Evolutionary conservation across 2,329 filamentous ascomycete genomes (phyloP).

Genomic region (Colletotrichum spinosum): DNA sequence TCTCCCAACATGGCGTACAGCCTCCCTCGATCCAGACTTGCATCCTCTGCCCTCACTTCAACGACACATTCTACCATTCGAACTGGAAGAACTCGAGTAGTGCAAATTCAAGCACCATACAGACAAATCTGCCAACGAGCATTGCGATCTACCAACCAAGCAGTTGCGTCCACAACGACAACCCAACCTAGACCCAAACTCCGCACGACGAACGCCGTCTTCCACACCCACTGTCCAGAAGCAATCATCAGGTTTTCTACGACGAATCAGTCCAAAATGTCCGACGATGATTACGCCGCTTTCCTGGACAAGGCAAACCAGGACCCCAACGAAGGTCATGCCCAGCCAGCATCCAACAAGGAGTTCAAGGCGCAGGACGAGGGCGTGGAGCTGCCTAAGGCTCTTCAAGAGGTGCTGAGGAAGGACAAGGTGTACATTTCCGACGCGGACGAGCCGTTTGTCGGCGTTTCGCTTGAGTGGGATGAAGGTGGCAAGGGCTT

Average conservation of each 20-base stretch:
- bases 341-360: conserved; percentile 43
- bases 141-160: neutral
- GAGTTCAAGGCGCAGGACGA: conserved; percentile 65
- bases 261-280: conserved; percentile 62
- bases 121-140: conserved; percentile 17
- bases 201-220: no score
- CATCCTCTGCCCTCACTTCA: conserved; percentile 3
- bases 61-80: neutral
- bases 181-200: no score
- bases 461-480: conserved; percentile 77
- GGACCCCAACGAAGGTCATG: conserved; percentile 73
- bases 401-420: conserved; percentile 62
- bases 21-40: conserved; percentile 12
- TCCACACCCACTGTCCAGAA: no score
- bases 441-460: conserved; percentile 89
- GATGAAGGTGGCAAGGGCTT: conserved; percentile 62
- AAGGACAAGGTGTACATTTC: conserved; percentile 77
- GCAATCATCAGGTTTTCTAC: conserved; percentile 36
- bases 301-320: conserved; percentile 91
- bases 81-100: no score
- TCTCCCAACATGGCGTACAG: conserved; percentile 29
- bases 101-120: neutral
- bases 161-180: no score
- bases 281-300: conserved; percentile 84
- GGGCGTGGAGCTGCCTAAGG: conserved; percentile 69